These are phyloP conservation scores for Ramaria sp. DNA, from an alignment of 768 basidiomycete genomes.

Conservation along the genomic window DNA sequence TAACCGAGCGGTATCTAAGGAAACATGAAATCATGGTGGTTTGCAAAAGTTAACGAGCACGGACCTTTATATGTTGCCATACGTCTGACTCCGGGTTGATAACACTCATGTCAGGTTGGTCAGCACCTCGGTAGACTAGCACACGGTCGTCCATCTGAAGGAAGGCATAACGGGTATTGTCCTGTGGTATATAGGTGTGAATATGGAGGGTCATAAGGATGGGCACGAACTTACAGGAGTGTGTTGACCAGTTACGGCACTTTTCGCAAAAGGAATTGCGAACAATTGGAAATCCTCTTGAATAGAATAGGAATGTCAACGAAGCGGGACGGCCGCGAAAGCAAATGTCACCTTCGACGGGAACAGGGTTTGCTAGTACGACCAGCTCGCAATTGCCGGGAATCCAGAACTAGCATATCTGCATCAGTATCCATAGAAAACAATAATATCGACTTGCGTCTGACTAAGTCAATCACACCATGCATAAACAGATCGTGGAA, in stretches of 20 bases:
- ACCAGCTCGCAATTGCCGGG: slow-evolving; percentile 88
- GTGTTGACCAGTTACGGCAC: slow-evolving; percentile 84
- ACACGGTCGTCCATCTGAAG: slow-evolving; percentile 92
- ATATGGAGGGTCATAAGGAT: neutral
- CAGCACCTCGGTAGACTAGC: slow-evolving; percentile 88
- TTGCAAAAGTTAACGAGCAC: neutral
- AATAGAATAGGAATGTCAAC: neutral
- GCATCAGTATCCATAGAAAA: neutral
- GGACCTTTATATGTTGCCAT: slow-evolving; percentile 92
- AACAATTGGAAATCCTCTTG: slow-evolving; percentile 69
- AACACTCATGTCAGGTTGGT: slow-evolving; percentile 96
- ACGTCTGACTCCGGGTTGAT: slow-evolving; percentile 97
- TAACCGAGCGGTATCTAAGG: slow-evolving; percentile 83
- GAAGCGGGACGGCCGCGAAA: neutral
- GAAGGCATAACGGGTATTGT: slow-evolving; percentile 93
- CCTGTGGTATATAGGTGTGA: slow-evolving; percentile 35
- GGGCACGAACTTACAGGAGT: slow-evolving; percentile 54
- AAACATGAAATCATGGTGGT: neutral
- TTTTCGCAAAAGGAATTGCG: slow-evolving; percentile 87
- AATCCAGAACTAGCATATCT: slow-evolving; percentile 67
- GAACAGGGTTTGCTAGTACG: slow-evolving; percentile 45
- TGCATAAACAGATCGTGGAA: slow-evolving; percentile 84
- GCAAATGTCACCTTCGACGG: slow-evolving; percentile 35
- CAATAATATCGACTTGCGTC: slow-evolving; percentile 15
- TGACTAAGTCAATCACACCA: slow-evolving; percentile 64